phyloP scores from a whole-genome alignment of 768 basidiomycete species.

The Flagelloscypha sp. region DNA sequence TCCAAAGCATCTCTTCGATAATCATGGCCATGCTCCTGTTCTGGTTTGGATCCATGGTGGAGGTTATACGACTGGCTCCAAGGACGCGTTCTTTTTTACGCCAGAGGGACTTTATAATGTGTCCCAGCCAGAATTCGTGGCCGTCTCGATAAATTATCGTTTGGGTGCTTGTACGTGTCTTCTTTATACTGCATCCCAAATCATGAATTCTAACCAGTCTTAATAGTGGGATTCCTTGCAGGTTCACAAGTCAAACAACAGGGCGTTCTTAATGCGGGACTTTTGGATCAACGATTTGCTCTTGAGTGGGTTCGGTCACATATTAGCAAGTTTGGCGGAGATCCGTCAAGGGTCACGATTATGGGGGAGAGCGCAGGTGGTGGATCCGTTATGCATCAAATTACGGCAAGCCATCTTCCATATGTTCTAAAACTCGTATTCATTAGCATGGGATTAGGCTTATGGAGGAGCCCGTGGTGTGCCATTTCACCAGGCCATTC shows the following conservation, averaged over 20 bases:
- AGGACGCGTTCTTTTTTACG: conserved; percentile 24
- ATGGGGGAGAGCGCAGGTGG: conserved; percentile 37
- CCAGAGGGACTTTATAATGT: conserved; percentile 34
- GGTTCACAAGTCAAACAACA: conserved; percentile 31
- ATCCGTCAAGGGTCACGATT: conserved; percentile 39
- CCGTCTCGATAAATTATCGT: conserved; percentile 16
- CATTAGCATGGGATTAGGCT: too few species aligned
- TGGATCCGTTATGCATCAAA: conserved; percentile 35
- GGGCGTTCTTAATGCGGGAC: conserved; percentile 23
- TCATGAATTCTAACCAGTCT: too few species aligned
- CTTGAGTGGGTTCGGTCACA: conserved; percentile 24
- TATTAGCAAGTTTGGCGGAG: conserved; percentile 18
- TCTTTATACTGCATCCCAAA: background rate
- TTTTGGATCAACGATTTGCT: conserved; percentile 25
- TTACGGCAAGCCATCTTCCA: too few species aligned
- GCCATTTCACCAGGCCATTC: too few species aligned
- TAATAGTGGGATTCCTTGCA: conserved; percentile 33
- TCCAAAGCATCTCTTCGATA: too few species aligned
- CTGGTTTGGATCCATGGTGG: conserved; percentile 36
- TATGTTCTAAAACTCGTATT: too few species aligned
- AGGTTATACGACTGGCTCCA: conserved; percentile 28
- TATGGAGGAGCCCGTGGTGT: too few species aligned
- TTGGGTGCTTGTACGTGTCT: conserved; percentile 23
- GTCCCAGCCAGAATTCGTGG: conserved; percentile 32
- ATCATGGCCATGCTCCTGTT: too few species aligned